Evolutionary conservation across 2,329 filamentous ascomycete species (phyloP).

Genomic region (Colletotrichum liriopes): DNA sequence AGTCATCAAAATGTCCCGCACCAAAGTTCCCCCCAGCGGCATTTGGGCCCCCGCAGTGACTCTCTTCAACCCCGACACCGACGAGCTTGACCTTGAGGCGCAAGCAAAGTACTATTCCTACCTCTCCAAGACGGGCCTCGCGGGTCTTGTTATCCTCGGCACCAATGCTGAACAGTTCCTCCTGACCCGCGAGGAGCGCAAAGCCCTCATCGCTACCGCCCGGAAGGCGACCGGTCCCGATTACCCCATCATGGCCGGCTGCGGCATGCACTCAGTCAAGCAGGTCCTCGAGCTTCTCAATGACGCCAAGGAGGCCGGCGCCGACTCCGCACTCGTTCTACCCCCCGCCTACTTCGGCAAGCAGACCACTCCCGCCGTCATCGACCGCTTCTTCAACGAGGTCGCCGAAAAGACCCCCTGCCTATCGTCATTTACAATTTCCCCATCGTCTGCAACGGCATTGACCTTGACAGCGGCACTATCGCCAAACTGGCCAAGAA

Average conservation of each 20-base stretch:
- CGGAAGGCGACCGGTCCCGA: constrained; percentile 65
- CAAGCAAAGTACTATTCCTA: constrained; percentile 68
- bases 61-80: constrained; percentile 66
- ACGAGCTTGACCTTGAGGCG: constrained; percentile 62
- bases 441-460: constrained; percentile 77
- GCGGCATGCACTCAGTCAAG: constrained; percentile 75
- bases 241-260: constrained; percentile 75
- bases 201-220: constrained; percentile 70
- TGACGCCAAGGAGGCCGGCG: constrained; percentile 73
- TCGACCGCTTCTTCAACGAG: constrained; percentile 73
- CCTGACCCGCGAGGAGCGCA: constrained; percentile 72
- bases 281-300: constrained; percentile 73
- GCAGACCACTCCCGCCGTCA: constrained; percentile 69
- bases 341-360: constrained; percentile 78
- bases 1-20: constrained; percentile 21
- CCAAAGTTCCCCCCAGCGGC: constrained; percentile 49
- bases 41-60: constrained; percentile 70
- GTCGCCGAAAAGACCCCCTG: constrained; percentile 67
- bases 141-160: constrained; percentile 68
- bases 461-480: constrained; percentile 77
- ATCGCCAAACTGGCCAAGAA: constrained; percentile 67
- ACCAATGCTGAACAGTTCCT: constrained; percentile 72
- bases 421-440: constrained; percentile 80
- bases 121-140: constrained; percentile 64
- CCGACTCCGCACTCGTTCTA: constrained; percentile 74